These are phyloP conservation scores for Vitis amurensis DNA, from an alignment of 164 flowering plant species.

Conservation along the genomic window DNA sequence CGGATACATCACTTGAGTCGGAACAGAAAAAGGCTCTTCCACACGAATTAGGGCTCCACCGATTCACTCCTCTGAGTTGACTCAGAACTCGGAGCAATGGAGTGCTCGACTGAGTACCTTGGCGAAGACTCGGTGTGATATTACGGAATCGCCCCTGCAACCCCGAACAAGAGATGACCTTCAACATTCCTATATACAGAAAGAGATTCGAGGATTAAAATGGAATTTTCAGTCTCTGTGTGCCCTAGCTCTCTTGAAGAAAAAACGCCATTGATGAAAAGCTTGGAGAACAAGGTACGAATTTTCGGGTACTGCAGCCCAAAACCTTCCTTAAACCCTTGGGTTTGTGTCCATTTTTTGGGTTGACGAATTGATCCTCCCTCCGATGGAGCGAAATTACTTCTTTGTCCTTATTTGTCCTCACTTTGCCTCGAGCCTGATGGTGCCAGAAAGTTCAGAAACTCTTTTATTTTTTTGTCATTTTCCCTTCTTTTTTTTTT, in stretches of 20 bases:
- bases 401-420: no score
- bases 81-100: slow-evolving; percentile 37
- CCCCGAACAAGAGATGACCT: slow-evolving; percentile 37
- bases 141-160: slow-evolving; percentile 20
- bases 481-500: no score
- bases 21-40: slow-evolving; percentile 64
- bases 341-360: not conserved
- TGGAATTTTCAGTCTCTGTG: not conserved
- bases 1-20: slow-evolving; percentile 58
- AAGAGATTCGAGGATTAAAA: not conserved
- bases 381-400: not conserved
- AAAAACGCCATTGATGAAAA: slow-evolving; percentile 24
- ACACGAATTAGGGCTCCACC: slow-evolving; percentile 27
- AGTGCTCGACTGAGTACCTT: slow-evolving; percentile 18
- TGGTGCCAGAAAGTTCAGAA: no score
- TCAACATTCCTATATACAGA: slow-evolving; percentile 35
- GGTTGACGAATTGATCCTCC: not conserved
- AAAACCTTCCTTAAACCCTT: slow-evolving; percentile 44
- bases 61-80: slow-evolving; percentile 33
- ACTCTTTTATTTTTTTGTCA: no score
- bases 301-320: not conserved
- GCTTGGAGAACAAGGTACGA: not conserved
- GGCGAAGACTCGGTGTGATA: slow-evolving; percentile 16
- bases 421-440: no score
- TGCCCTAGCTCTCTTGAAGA: not conserved